These are phyloP conservation scores for Uromyces viciae-fabae DNA, from an alignment of 1,284 basidiomycete species.

Conservation along the genomic window DNA sequence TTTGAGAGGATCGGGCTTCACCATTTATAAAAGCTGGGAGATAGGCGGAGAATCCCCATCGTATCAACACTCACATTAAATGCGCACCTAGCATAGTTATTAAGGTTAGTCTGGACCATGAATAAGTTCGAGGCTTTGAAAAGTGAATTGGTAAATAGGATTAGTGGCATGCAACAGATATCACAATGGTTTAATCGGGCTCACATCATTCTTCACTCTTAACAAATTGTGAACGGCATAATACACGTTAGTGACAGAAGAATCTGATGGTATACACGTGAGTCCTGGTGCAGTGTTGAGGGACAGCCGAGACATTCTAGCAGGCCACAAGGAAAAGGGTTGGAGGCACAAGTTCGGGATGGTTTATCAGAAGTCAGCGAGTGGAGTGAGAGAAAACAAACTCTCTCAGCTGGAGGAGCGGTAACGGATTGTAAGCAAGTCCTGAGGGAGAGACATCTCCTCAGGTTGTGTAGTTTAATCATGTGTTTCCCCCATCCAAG, in stretches of 20 bases:
- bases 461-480: too few relatives aligned
- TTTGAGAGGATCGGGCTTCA: not conserved
- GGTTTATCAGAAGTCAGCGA: too few relatives aligned
- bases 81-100: conserved; percentile 39
- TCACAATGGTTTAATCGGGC: not conserved
- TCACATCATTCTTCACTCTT: conserved; percentile 35
- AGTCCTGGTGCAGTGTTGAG: conserved; percentile 39
- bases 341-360: too few relatives aligned
- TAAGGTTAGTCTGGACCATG: conserved; percentile 31
- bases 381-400: too few relatives aligned
- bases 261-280: conserved; percentile 35
- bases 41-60: not conserved
- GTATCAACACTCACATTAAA: conserved; percentile 14
- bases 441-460: too few relatives aligned
- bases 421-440: too few relatives aligned
- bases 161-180: too few relatives aligned
- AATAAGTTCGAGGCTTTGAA: conserved; percentile 18
- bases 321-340: too few relatives aligned
- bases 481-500: too few relatives aligned
- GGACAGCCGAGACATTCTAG: conserved; percentile 43
- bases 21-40: not conserved
- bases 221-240: conserved; percentile 36
- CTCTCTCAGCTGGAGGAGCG: too few relatives aligned
- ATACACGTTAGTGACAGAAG: conserved; percentile 30
- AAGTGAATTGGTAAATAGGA: too few relatives aligned